phyloP scores from a whole-genome alignment of 768 basidiomycete genomes.

The Boletus insuetus region DNA sequence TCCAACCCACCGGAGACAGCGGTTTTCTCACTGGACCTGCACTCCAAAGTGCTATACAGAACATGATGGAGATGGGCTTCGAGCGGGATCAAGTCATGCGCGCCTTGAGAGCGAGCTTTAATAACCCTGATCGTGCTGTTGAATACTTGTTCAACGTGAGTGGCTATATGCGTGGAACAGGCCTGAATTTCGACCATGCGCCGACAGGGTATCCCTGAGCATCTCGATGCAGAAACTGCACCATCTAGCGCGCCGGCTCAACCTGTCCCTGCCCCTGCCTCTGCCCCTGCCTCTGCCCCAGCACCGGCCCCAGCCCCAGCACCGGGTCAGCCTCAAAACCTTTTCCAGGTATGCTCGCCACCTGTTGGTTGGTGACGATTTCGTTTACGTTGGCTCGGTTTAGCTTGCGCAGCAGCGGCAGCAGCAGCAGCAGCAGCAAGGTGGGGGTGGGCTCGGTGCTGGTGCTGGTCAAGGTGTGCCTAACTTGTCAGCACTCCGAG shows the following conservation, averaged over 20 bases:
- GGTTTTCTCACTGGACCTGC: conserved; percentile 76
- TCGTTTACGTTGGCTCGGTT: neutral
- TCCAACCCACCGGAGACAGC: conserved; percentile 36
- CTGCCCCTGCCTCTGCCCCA: conserved; percentile 24
- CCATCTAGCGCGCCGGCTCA: conserved; percentile 44
- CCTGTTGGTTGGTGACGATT: neutral
- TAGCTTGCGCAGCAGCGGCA: conserved; percentile 71
- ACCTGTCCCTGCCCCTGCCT: conserved; percentile 35
- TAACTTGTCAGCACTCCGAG: conserved; percentile 53
- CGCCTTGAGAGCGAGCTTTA: conserved; percentile 90
- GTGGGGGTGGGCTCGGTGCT: conserved; percentile 24
- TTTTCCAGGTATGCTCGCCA: conserved; percentile 68
- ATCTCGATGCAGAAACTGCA: neutral
- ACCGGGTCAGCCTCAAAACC: conserved; percentile 65
- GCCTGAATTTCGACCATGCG: conserved; percentile 7
- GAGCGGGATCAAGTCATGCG: conserved; percentile 77
- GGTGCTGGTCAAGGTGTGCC: conserved; percentile 29
- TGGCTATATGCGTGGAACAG: conserved; percentile 10
- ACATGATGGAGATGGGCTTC: conserved; percentile 96
- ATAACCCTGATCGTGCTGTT: conserved; percentile 97
- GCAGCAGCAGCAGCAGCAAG: conserved; percentile 35
- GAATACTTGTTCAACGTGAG: conserved; percentile 93
- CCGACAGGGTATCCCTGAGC: conserved; percentile 72
- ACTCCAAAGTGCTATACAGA: conserved; percentile 72
- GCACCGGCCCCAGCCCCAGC: conserved; percentile 30